Percentiles rank a stretch among this genome's conserved stretches.
phyloP scores from a whole-genome alignment of 345 rosid species.

The Murraya koenigii region DNA sequence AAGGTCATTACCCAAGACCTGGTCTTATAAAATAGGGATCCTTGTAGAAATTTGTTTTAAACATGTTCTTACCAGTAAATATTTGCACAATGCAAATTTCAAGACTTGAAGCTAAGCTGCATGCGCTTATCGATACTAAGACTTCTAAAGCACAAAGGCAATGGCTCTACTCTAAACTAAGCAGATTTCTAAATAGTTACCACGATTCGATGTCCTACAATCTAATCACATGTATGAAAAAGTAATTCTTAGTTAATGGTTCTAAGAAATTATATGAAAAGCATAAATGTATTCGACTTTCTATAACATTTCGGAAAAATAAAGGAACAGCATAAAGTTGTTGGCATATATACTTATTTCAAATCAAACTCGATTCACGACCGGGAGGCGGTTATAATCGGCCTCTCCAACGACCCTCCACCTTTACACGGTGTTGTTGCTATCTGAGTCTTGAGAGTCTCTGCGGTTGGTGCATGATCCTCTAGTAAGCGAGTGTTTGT shows the following conservation, averaged over 20 bases:
- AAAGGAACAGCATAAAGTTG: not conserved
- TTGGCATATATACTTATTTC: conserved; percentile 36
- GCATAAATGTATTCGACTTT: not conserved
- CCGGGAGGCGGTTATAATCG: conserved; percentile 63
- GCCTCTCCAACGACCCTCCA: conserved; percentile 70
- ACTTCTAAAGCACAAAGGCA: not conserved
- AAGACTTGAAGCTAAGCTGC: not conserved
- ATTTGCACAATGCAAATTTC: not conserved
- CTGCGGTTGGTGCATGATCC: conserved; percentile 54
- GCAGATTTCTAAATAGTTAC: not conserved
- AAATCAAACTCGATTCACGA: conserved; percentile 79
- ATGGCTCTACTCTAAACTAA: not conserved
- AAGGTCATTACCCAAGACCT: not conserved
- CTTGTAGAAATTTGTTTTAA: too few species aligned
- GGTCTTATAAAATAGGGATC: not conserved
- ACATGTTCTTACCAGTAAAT: not conserved
- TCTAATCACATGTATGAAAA: not conserved
- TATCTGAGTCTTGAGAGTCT: conserved; percentile 46
- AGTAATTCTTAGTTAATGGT: not conserved
- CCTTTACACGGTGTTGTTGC: conserved; percentile 59
- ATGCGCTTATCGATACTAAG: not conserved
- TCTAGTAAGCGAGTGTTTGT: conserved; percentile 40
- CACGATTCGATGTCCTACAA: not conserved
- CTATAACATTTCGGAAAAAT: too few species aligned
- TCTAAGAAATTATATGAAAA: not conserved